These are phyloP conservation scores for Carallia pectinifolia DNA, from an alignment of 345 rosid species.

Conservation along the genomic window DNA sequence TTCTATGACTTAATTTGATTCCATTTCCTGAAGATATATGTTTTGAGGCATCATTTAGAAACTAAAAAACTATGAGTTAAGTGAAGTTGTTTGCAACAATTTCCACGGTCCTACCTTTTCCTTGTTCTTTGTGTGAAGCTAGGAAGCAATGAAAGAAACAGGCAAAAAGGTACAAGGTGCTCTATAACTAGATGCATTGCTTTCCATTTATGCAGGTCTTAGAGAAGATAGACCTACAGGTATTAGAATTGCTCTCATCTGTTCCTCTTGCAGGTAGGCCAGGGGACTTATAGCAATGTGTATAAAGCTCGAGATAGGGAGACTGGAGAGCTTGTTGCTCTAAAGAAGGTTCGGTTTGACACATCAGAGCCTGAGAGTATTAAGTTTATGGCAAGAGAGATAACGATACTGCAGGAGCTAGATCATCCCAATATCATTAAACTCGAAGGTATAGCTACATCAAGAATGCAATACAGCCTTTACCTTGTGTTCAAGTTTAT, in stretches of 20 bases:
- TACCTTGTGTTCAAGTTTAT: constrained; percentile 77
- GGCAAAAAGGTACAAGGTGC: too few relatives aligned
- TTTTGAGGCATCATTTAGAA: too few relatives aligned
- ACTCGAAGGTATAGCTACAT: constrained; percentile 81
- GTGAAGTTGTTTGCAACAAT: too few relatives aligned
- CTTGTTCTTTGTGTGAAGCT: too few relatives aligned
- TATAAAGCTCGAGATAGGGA: constrained; percentile 80
- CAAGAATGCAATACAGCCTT: constrained; percentile 89
- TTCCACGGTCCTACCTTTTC: too few relatives aligned
- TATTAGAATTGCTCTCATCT: background rate
- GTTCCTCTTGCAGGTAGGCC: constrained; percentile 57
- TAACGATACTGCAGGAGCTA: constrained; percentile 59
- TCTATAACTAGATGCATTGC: too few relatives aligned
- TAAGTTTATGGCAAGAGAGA: constrained; percentile 94
- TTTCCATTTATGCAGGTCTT: too few relatives aligned
- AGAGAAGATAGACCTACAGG: too few relatives aligned
- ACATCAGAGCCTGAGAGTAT: constrained; percentile 82
- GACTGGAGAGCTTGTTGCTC: constrained; percentile 67
- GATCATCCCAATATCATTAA: constrained; percentile 82
- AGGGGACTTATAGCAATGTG: constrained; percentile 91
- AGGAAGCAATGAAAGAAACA: too few relatives aligned
- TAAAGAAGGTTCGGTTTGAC: constrained; percentile 86
- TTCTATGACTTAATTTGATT: too few relatives aligned
- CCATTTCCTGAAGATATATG: too few relatives aligned
- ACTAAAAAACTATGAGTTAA: too few relatives aligned